Evolutionary conservation across 1,284 basidiomycete genomes (phyloP).

Genomic region (Coniophora puteana): DNA sequence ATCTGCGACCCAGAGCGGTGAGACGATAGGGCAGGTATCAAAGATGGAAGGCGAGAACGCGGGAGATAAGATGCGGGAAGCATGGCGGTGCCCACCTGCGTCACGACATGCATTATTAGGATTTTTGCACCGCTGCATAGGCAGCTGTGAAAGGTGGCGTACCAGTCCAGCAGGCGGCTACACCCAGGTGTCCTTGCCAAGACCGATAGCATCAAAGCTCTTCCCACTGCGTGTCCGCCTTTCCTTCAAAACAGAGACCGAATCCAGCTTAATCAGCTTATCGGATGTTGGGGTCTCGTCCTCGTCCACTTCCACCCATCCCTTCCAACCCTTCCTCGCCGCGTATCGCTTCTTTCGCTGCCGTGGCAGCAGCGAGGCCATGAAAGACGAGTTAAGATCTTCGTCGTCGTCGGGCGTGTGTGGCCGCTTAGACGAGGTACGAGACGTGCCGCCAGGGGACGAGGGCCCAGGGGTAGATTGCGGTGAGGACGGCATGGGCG

Average conservation of each 20-base stretch:
- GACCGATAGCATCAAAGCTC: slow-evolving; percentile 71
- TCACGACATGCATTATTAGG: slow-evolving; percentile 4
- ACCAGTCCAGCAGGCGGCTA: slow-evolving; percentile 28
- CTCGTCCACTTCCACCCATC: slow-evolving; percentile 80
- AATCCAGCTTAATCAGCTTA: slow-evolving; percentile 75
- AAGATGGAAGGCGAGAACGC: too few relatives aligned
- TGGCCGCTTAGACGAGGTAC: slow-evolving; percentile 73
- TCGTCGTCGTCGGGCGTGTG: slow-evolving; percentile 55
- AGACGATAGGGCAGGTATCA: too few relatives aligned
- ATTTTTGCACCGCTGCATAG: slow-evolving; percentile 2
- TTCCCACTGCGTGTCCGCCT: slow-evolving; percentile 74
- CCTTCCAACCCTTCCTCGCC: slow-evolving; percentile 79
- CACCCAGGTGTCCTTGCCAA: slow-evolving; percentile 51
- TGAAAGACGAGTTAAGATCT: slow-evolving; percentile 18
- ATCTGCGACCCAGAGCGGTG: too few relatives aligned
- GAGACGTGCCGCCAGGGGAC: slow-evolving; percentile 65
- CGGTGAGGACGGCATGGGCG: slow-evolving; percentile 61
- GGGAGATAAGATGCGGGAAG: too few relatives aligned
- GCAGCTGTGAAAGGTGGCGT: too few relatives aligned
- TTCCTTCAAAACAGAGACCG: slow-evolving; percentile 55
- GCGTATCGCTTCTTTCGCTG: slow-evolving; percentile 65
- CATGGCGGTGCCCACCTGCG: too few relatives aligned
- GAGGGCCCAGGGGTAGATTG: slow-evolving; percentile 71
- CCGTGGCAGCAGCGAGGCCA: slow-evolving; percentile 23
- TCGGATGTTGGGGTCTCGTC: slow-evolving; percentile 75